A percentile compares a stretch with the other conserved stretches of the same genome.
phyloP scores from a whole-genome alignment of 2,329 filamentous ascomycete species.

The Arthrobotrys musiformis region DNA sequence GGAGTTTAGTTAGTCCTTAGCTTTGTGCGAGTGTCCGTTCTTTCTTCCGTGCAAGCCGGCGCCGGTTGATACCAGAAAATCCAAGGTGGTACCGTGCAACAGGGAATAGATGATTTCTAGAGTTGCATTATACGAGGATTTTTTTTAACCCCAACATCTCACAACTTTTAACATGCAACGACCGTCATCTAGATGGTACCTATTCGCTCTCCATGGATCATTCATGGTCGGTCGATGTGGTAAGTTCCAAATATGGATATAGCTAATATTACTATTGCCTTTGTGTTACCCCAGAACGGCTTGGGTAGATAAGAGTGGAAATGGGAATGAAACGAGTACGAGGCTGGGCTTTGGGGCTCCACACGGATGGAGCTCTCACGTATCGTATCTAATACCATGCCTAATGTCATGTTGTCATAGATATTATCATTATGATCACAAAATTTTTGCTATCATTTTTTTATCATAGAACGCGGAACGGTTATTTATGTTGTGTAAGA shows the following conservation, averaged over 20 bases:
- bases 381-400: too few relatives aligned
- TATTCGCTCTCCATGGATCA: neutral
- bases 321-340: slow-evolving; percentile 28
- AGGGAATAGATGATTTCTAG: slow-evolving; percentile 7
- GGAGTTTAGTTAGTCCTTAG: slow-evolving; percentile 15
- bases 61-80: slow-evolving; percentile 4
- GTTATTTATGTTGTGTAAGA: slow-evolving; percentile 4
- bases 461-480: neutral
- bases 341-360: slow-evolving; percentile 11
- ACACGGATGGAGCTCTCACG: slow-evolving; percentile 31
- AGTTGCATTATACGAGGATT: neutral
- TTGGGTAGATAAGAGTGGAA: slow-evolving; percentile 41
- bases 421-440: slow-evolving; percentile 22
- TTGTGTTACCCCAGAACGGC: slow-evolving; percentile 41
- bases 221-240: slow-evolving; percentile 6
- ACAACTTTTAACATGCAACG: neutral
- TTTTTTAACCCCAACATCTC: neutral
- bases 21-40: neutral
- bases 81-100: slow-evolving; percentile 31
- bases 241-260: slow-evolving; percentile 36
- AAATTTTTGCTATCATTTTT: slow-evolving; percentile 9
- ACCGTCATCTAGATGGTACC: neutral
- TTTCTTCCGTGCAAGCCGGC: slow-evolving; percentile 5
- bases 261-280: slow-evolving; percentile 25
- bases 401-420: slow-evolving; percentile 23